Conservation (phyloP, 148 eudicot species). For the Agrostemma githago region DNA sequence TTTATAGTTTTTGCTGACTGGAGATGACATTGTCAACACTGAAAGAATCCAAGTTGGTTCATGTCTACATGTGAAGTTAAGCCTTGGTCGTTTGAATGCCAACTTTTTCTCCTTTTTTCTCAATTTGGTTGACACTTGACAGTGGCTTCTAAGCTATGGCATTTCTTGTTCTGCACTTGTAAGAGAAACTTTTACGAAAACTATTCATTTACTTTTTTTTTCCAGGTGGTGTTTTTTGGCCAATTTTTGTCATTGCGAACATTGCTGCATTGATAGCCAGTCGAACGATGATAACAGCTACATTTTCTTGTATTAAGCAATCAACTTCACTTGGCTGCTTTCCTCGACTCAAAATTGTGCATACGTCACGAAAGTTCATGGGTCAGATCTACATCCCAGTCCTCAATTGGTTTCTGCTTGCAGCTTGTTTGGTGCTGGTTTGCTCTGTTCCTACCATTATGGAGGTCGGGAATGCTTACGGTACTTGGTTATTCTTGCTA, state of each 20-base stretch:
- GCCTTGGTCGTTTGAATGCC: neutral
- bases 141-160: neutral
- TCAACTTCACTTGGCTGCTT: slow-evolving; percentile 93
- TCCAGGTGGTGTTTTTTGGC: slow-evolving; percentile 92
- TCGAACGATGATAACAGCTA: slow-evolving; percentile 96
- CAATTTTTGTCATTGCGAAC: slow-evolving; percentile 81
- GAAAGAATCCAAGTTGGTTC: neutral
- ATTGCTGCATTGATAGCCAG: slow-evolving; percentile 95
- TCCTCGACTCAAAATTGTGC: slow-evolving; percentile 94
- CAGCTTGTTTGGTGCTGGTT: slow-evolving; percentile 57
- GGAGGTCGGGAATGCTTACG: slow-evolving; percentile 97
- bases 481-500: slow-evolving; percentile 31
- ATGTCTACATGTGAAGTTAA: neutral
- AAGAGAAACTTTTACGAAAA: slow-evolving; percentile 6
- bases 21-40: neutral
- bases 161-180: neutral
- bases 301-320: slow-evolving; percentile 96
- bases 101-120: neutral
- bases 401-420: slow-evolving; percentile 96
- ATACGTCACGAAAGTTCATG: slow-evolving; percentile 95
- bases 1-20: neutral
- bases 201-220: slow-evolving; percentile 14
- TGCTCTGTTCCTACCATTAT: slow-evolving; percentile 71
- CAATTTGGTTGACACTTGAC: neutral
- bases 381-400: slow-evolving; percentile 97